phyloP scores from a whole-genome alignment of 2,329 filamentous ascomycete genomes.

The Raffaelea deltoideospora region DNA sequence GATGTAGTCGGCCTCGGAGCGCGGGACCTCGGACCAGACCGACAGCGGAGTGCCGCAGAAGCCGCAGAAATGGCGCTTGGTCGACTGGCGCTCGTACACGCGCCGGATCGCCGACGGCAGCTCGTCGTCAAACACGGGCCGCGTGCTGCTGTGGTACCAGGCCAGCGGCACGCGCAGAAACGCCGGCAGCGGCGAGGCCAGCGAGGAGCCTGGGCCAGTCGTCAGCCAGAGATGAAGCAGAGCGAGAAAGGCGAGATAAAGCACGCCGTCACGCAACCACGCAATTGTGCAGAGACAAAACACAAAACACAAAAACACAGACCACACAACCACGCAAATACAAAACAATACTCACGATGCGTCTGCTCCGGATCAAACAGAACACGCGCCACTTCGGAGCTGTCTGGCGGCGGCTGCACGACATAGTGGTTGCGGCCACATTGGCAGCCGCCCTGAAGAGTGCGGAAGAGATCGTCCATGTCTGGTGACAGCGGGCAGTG shows the following conservation, averaged over 20 bases:
- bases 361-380: conserved; percentile 57
- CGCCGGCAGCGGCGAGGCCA: conserved; percentile 59
- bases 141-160: conserved; percentile 66
- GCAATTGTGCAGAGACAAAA: too few species aligned
- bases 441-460: conserved; percentile 62
- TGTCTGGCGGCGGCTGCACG: conserved; percentile 49
- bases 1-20: conserved; percentile 61
- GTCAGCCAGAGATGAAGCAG: background rate
- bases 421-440: conserved; percentile 78
- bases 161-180: conserved; percentile 70
- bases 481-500: background rate
- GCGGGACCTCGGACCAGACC: conserved; percentile 65
- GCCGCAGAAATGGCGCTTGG: conserved; percentile 72
- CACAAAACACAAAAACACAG: background rate
- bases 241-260: background rate
- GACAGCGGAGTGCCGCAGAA: conserved; percentile 79
- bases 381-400: conserved; percentile 44
- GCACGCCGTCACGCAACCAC: too few species aligned
- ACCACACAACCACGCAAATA: too few species aligned
- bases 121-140: conserved; percentile 67
- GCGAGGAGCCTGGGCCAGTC: conserved; percentile 40
- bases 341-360: conserved; percentile 51
- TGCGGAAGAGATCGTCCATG: too few species aligned
- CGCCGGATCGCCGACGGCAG: conserved; percentile 50
- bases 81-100: conserved; percentile 43